Evolutionary conservation across 1,139 yeast genomes (phyloP).

Genomic region (Yamadazyma atmosphaerica): DNA sequence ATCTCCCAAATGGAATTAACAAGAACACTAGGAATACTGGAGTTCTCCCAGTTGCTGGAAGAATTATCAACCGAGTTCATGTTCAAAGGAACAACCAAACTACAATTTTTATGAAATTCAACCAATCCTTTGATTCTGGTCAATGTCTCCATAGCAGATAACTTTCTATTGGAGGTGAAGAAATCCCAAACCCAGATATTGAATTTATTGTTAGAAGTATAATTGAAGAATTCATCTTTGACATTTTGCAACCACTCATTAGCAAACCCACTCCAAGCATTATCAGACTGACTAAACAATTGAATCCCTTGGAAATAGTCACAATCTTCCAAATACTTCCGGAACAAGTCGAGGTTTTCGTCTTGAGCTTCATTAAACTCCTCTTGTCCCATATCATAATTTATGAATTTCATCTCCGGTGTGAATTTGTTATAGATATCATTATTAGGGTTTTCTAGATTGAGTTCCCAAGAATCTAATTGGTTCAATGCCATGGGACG

Average conservation of each 20-base stretch:
- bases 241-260: constrained; percentile 50
- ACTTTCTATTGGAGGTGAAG: constrained; percentile 1
- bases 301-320: constrained; percentile 75
- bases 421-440: constrained; percentile 30
- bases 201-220: constrained; percentile 40
- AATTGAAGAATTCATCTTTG: constrained; percentile 73
- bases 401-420: constrained; percentile 28
- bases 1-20: constrained; percentile 43
- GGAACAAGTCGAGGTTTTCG: constrained; percentile 43
- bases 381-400: constrained; percentile 28
- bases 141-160: constrained; percentile 15
- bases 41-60: constrained; percentile 40
- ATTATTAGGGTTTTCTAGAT: constrained; percentile 6
- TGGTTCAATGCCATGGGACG: constrained; percentile 59
- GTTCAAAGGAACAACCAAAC: constrained; percentile 54
- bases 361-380: constrained; percentile 38
- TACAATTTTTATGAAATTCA: constrained; percentile 44
- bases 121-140: constrained; percentile 50
- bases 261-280: constrained; percentile 85
- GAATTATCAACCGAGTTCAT: background rate
- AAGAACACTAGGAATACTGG: constrained; percentile 28
- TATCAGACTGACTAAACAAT: constrained; percentile 64
- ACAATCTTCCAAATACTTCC: constrained; percentile 71
- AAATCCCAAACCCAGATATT: constrained; percentile 41
- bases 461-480: constrained; percentile 55